Percentiles rank a stretch among this genome's conserved stretches.
phyloP scores from a whole-genome alignment of 176 grass and related monocot genomes.

The Triticum monococcum region DNA sequence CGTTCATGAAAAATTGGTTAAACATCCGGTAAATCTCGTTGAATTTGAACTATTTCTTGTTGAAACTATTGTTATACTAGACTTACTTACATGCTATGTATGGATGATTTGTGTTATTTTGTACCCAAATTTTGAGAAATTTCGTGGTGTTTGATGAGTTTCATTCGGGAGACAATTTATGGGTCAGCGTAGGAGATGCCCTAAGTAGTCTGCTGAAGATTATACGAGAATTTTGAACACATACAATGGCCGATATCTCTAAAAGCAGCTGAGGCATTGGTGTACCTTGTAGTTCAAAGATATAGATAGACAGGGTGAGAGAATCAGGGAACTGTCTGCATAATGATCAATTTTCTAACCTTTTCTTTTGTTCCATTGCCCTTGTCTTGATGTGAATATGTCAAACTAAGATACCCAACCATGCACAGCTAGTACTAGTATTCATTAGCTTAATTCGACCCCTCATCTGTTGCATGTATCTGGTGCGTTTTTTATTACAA shows the following conservation, averaged over 20 bases:
- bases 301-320: background rate
- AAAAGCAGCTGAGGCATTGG: background rate
- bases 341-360: background rate
- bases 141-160: no score
- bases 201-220: no score
- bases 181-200: no score
- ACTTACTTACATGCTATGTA: no score
- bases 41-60: no score
- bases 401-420: background rate
- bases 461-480: background rate
- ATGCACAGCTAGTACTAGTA: background rate
- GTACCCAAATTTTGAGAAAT: no score
- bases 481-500: background rate
- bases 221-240: no score
- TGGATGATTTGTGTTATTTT: no score
- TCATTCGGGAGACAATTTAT: no score
- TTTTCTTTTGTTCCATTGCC: background rate
- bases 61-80: no score
- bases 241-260: background rate
- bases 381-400: slow-evolving; percentile 6
- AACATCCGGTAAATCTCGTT: background rate
- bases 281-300: background rate
- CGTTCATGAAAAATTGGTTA: no score
- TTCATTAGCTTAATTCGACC: background rate
- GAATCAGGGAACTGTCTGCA: slow-evolving; percentile 27